Evolutionary conservation across 2,329 filamentous ascomycete genomes (phyloP).

Genomic region (Davidsoniella eucalypti): DNA sequence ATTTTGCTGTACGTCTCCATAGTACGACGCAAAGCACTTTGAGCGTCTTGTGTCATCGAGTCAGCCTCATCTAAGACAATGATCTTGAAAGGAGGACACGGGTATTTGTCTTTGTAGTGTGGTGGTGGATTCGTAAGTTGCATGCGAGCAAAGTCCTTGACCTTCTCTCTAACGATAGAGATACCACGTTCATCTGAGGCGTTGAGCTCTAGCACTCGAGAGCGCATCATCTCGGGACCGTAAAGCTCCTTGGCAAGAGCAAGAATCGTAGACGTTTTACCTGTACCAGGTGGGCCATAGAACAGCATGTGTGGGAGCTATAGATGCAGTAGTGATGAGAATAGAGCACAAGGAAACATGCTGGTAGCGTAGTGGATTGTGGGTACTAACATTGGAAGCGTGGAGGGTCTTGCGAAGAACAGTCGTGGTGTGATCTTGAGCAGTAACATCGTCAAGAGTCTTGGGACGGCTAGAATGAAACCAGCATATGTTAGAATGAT

Average conservation of each 20-base stretch:
- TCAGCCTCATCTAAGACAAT: conserved; percentile 97
- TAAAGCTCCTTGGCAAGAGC: conserved; percentile 95
- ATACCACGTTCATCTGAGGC: conserved; percentile 98
- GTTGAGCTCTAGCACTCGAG: conserved; percentile 95
- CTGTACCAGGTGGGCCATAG: conserved; percentile 92
- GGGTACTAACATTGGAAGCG: conserved; percentile 59
- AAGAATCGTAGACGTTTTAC: conserved; percentile 95
- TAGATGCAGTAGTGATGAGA: conserved; percentile 11
- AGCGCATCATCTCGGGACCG: conserved; percentile 81
- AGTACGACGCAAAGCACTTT: conserved; percentile 77
- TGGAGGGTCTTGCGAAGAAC: conserved; percentile 85
- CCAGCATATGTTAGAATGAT: conserved; percentile 16
- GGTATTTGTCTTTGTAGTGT: conserved; percentile 54
- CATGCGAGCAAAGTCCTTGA: conserved; percentile 95
- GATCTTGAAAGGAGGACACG: conserved; percentile 96
- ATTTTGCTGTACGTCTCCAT: conserved; percentile 98
- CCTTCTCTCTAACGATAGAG: conserved; percentile 88
- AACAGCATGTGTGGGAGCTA: conserved; percentile 97
- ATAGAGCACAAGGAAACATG: conserved; percentile 14
- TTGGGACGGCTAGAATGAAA: conserved; percentile 61
- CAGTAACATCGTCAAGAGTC: conserved; percentile 82
- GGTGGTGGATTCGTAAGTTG: conserved; percentile 72
- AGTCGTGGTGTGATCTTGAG: conserved; percentile 91
- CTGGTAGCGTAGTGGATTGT: conserved; percentile 11
- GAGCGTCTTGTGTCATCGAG: conserved; percentile 97